A percentile compares a stretch with the other conserved stretches of the same genome.
Evolutionary conservation across 2,329 filamentous ascomycete species (phyloP).

Genomic region (Tricladium varicosporioides): DNA sequence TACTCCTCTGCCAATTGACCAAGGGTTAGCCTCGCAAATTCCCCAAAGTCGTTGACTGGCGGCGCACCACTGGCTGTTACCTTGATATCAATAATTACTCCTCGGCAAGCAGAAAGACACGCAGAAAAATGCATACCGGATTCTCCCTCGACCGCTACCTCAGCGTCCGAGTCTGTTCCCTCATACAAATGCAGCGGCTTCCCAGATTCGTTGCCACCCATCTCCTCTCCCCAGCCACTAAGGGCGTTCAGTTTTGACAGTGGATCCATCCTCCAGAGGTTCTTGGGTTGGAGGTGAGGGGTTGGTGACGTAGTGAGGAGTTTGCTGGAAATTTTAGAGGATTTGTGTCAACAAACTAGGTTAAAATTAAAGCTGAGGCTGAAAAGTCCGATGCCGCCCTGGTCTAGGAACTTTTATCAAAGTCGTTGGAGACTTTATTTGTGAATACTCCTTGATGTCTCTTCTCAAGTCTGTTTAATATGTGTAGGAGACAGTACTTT

Average conservation of each 20-base stretch:
- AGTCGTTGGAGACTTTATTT: not conserved
- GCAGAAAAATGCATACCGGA: too few species aligned
- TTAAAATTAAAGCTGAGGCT: not conserved
- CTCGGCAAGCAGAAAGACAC: too few species aligned
- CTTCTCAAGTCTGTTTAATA: too few species aligned
- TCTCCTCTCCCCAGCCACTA: not conserved
- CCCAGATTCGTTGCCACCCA: not conserved
- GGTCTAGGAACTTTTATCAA: not conserved
- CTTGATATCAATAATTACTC: too few species aligned
- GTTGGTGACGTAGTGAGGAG: not conserved
- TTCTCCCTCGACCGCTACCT: not conserved
- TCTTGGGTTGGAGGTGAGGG: not conserved
- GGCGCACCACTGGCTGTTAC: too few species aligned
- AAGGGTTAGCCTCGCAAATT: slow-evolving; percentile 13
- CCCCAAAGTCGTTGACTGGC: not conserved
- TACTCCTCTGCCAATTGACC: slow-evolving; percentile 27
- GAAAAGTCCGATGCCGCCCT: too few species aligned
- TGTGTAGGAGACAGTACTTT: too few species aligned
- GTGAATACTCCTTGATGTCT: too few species aligned
- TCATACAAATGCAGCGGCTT: not conserved
- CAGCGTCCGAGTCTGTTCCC: not conserved
- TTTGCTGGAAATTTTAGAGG: not conserved
- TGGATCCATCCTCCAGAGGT: not conserved
- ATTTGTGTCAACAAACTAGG: not conserved
- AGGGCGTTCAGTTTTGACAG: not conserved